phyloP scores from a whole-genome alignment of 2,329 filamentous ascomycete genomes.

The Talaromyces sp. region DNA sequence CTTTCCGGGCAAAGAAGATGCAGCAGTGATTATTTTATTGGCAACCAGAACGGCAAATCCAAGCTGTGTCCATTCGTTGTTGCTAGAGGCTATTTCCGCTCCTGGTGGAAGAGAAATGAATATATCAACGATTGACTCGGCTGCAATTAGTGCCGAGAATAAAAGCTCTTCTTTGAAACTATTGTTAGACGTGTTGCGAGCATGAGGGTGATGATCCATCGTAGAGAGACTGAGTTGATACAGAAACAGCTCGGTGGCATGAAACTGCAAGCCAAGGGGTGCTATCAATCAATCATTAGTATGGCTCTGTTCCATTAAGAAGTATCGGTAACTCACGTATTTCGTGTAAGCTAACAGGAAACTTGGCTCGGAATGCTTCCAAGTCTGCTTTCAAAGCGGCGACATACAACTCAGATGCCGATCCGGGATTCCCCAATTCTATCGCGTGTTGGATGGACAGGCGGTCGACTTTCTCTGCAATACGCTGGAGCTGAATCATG shows the following conservation, averaged over 20 bases:
- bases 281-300: slow-evolving; percentile 25
- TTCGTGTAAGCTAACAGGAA: slow-evolving; percentile 9
- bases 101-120: slow-evolving; percentile 30
- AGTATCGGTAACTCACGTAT: not conserved
- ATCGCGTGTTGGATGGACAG: slow-evolving; percentile 14
- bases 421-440: slow-evolving; percentile 13
- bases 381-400: slow-evolving; percentile 25
- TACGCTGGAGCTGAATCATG: slow-evolving; percentile 31
- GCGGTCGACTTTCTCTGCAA: slow-evolving; percentile 34
- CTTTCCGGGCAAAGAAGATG: slow-evolving; percentile 5
- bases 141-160: slow-evolving; percentile 16
- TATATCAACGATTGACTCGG: slow-evolving; percentile 20
- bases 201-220: slow-evolving; percentile 11
- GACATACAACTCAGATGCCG: slow-evolving; percentile 25
- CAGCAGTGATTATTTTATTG: slow-evolving; percentile 10
- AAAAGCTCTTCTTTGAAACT: slow-evolving; percentile 6
- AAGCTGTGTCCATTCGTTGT: slow-evolving; percentile 37
- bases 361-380: slow-evolving; percentile 23
- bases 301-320: not conserved
- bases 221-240: slow-evolving; percentile 33
- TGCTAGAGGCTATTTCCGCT: slow-evolving; percentile 31
- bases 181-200: not conserved
- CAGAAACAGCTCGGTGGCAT: slow-evolving; percentile 34
- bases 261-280: slow-evolving; percentile 34
- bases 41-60: slow-evolving; percentile 25